Base-by-base conservation (phyloP, 495 filamentous ascomycete species). In the Ramalina peruviana region DNA sequence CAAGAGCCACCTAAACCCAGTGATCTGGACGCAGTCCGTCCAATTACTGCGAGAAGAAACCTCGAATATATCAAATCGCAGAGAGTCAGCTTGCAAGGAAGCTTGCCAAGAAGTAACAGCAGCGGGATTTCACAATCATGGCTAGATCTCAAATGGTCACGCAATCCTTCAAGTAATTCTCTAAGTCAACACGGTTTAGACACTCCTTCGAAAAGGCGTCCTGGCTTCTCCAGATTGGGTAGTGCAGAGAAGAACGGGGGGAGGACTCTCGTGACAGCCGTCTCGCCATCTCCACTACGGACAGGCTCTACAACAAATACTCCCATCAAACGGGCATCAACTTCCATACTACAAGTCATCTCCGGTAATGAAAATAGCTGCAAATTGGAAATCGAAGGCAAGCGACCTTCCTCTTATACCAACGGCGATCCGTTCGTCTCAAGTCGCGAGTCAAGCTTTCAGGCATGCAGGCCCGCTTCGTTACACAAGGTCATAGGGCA, bases 401-500 rank as follows among this genome's bases (percentile, higher is more conserved):
- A 45, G 15, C 44, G 52, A 17, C 43, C 50, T n/a, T 33, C 39
- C 38, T 52, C 48, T 6, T 19, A 51, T 7, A 30, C 59, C 4
- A 57, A 39, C 11, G 42, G 46, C 36, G 49, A 51, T 40, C 40
- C 50, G 3, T 33, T 33, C 30, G 7, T 33, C 30, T 33, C 30
- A 33, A 13, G 12, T 33, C 30, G 30, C 21, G 27, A 39, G 4
- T 51, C 53, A 1, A 43, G 43, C 38, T 30, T 38, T n/a, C 26
- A 15, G 19, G n/a, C 38, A 13, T 41, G 45, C 12, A 10, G 44
- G 17, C 43, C 50, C 1, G 40, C 47, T 0, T 26, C 25, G 9
- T 46, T 48, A 13, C 40, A 30, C 9, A 43, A 56, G 25, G 61
- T 66, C n/a, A 71, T 67, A 49, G 66, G 66, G 20, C 70, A 76